phyloP scores from a whole-genome alignment of 169 alveolate species.

The Amoebophrya sp. region DNA sequence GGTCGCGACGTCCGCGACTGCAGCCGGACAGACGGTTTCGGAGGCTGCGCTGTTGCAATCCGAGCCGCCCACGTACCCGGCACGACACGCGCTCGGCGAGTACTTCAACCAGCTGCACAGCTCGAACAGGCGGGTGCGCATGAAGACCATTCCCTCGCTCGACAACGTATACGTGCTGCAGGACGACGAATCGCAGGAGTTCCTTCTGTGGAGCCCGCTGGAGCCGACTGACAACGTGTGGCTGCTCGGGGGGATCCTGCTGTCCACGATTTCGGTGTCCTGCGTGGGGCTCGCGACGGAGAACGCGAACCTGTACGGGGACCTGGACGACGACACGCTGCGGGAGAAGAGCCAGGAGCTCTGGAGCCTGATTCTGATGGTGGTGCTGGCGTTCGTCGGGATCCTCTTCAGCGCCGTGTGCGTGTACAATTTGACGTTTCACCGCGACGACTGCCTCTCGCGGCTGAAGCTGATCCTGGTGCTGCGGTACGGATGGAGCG shows the following conservation, averaged over 20 bases:
- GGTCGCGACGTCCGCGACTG: too few species aligned
- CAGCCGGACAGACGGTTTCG: too few species aligned
- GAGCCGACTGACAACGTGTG: neutral
- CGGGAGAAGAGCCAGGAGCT: neutral
- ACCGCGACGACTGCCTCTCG: neutral
- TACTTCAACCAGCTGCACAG: neutral
- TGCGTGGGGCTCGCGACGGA: neutral
- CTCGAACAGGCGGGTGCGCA: neutral
- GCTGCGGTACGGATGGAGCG: neutral
- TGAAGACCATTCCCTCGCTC: neutral
- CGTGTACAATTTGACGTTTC: neutral
- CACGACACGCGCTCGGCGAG: neutral
- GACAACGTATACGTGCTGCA: neutral
- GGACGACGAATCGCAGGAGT: neutral
- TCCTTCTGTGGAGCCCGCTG: neutral
- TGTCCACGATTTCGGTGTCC: neutral
- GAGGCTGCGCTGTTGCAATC: too few species aligned
- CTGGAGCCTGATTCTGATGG: neutral
- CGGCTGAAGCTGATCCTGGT: neutral
- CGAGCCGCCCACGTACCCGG: neutral
- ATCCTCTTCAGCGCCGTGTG: neutral
- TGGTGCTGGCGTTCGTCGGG: neutral
- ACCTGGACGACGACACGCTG: neutral
- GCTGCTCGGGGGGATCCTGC: neutral
- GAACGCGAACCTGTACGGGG: neutral